These are phyloP conservation scores for Camelina sativa DNA, from an alignment of 345 rosid genomes.

Conservation along the genomic window DNA sequence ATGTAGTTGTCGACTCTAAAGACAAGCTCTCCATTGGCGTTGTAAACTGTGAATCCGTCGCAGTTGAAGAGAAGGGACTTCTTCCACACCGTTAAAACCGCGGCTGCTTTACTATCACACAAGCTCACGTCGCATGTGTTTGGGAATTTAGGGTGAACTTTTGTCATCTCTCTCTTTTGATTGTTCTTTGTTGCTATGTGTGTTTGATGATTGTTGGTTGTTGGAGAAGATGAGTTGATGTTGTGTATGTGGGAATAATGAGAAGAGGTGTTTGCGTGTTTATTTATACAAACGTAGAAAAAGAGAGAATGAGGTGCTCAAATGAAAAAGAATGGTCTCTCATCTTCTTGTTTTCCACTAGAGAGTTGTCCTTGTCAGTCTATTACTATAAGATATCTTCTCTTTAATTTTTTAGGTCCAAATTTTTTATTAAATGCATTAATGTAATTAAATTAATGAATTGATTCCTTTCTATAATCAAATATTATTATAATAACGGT, in stretches of 20 bases:
- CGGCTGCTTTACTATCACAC: slow-evolving; percentile 33
- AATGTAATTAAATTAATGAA: background rate
- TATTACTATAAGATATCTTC: slow-evolving; percentile 46
- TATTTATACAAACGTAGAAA: slow-evolving; percentile 32
- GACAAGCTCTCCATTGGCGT: slow-evolving; percentile 70
- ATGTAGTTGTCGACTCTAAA: slow-evolving; percentile 91
- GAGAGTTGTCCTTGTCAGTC: slow-evolving; percentile 35
- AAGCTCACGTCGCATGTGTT: slow-evolving; percentile 29
- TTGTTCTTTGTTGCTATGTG: background rate
- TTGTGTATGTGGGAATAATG: slow-evolving; percentile 20
- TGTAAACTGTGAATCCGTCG: slow-evolving; percentile 90
- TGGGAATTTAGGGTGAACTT: slow-evolving; percentile 64
- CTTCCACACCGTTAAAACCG: slow-evolving; percentile 84
- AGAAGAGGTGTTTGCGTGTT: slow-evolving; percentile 36
- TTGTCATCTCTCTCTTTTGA: slow-evolving; percentile 56
- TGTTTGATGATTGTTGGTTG: slow-evolving; percentile 12
- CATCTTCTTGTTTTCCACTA: slow-evolving; percentile 46
- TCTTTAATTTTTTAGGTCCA: slow-evolving; percentile 20
- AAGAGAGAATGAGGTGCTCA: slow-evolving; percentile 42
- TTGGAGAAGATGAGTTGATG: slow-evolving; percentile 38
- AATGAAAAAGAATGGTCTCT: slow-evolving; percentile 42
- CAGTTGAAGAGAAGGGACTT: slow-evolving; percentile 94
- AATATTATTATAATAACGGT: slow-evolving; percentile 28
- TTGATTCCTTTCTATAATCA: slow-evolving; percentile 32
- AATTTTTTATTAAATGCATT: background rate